Evolutionary conservation across 139 green algal genomes (phyloP).

Genomic region (Eudorina sp.): DNA sequence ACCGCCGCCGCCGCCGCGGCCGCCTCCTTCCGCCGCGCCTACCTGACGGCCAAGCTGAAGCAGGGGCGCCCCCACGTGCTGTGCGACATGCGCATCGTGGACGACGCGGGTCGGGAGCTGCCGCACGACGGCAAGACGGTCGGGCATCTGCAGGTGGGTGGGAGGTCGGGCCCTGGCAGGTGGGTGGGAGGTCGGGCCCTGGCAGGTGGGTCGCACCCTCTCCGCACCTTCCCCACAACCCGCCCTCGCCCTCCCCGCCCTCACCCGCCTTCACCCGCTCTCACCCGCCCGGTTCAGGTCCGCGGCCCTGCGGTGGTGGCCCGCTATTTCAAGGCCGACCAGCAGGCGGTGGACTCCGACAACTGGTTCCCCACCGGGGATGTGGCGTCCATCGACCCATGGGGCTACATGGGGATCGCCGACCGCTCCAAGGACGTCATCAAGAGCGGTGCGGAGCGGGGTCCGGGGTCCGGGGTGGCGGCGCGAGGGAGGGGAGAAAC

Average conservation of each 20-base stretch:
- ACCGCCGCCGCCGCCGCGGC: neutral
- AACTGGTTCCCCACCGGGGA: conserved; percentile 85
- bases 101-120: conserved; percentile 68
- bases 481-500: too few species aligned
- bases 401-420: conserved; percentile 79
- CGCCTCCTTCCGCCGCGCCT: neutral
- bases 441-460: conserved; percentile 71
- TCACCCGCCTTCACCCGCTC: too few species aligned
- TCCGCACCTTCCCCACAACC: too few species aligned
- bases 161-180: neutral
- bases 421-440: conserved; percentile 92
- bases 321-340: conserved; percentile 69
- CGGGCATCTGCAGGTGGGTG: conserved; percentile 77
- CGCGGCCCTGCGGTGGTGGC: conserved; percentile 69
- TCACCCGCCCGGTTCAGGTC: too few species aligned
- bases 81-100: conserved; percentile 78
- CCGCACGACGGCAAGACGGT: conserved; percentile 64
- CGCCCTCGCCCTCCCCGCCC: neutral
- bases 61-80: conserved; percentile 76
- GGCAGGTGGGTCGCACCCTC: conserved; percentile 62
- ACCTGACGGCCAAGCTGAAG: conserved; percentile 56
- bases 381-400: conserved; percentile 79
- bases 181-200: conserved; percentile 59
- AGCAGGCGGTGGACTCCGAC: conserved; percentile 51
- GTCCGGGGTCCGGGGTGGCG: neutral